A percentile compares a stretch with the other conserved stretches of the same genome.
Evolutionary conservation across 2,329 filamentous ascomycete species (phyloP).

Genomic region (Arthrobotrys conoides): DNA sequence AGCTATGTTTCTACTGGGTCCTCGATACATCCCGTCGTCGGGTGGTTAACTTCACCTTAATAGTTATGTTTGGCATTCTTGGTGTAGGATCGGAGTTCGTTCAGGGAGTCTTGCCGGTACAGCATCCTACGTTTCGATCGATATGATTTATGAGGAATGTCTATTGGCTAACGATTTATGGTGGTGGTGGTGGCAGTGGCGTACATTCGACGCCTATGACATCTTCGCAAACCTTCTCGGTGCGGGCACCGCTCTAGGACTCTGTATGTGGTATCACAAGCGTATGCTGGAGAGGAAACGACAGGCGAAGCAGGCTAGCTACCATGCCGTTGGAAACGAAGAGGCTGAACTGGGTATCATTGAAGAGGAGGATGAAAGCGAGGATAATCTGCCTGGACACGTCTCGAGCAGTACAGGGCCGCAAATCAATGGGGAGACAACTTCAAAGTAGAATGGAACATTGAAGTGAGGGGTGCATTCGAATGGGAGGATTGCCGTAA

Average conservation of each 20-base stretch:
- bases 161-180: conserved; percentile 10
- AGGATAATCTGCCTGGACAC: conserved; percentile 34
- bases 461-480: not conserved
- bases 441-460: conserved; percentile 21
- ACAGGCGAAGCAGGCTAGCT: conserved; percentile 61
- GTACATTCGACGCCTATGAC: conserved; percentile 81
- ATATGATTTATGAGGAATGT: not conserved
- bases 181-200: conserved; percentile 67
- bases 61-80: conserved; percentile 71
- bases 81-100: conserved; percentile 82
- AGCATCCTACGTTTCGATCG: not conserved
- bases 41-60: conserved; percentile 83
- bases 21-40: conserved; percentile 90
- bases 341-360: conserved; percentile 61
- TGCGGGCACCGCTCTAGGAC: conserved; percentile 77
- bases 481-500: not conserved
- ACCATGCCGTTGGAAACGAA: conserved; percentile 63
- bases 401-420: conserved; percentile 55
- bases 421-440: conserved; percentile 56
- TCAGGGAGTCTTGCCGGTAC: conserved; percentile 76
- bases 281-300: conserved; percentile 89
- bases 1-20: conserved; percentile 67
- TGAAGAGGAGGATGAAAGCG: conserved; percentile 62
- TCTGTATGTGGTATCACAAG: conserved; percentile 93
- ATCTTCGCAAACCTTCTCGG: conserved; percentile 90